A percentile compares a stretch with the other conserved stretches of the same genome.
These are phyloP conservation scores for Terfezia boudieri DNA, from an alignment of 495 filamentous ascomycete species.

Conservation along the genomic window DNA sequence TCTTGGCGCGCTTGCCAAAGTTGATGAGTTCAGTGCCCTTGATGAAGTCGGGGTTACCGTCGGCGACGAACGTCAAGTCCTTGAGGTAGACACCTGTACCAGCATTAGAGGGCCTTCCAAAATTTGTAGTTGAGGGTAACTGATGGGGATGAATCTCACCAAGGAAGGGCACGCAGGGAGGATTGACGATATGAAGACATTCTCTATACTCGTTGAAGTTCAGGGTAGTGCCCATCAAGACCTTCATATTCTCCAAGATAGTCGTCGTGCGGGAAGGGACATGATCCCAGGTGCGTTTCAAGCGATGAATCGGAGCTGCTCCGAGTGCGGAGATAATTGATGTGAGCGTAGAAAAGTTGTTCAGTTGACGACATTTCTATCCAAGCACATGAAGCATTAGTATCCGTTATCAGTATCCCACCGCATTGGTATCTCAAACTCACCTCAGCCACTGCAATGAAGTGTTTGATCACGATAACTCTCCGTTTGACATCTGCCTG, in stretches of 20 bases:
- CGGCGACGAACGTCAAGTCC: conserved; percentile 95
- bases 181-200: conserved; percentile 71
- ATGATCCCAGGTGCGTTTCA: conserved; percentile 85
- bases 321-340: conserved; percentile 92
- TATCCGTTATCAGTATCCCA: conserved; percentile 10
- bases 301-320: conserved; percentile 80
- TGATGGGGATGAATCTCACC: conserved; percentile 33
- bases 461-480: conserved; percentile 95
- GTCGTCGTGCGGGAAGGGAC: conserved; percentile 62
- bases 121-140: conserved; percentile 1
- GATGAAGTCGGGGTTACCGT: conserved; percentile 84
- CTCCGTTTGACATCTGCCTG: conserved; percentile 86
- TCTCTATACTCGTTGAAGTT: conserved; percentile 97
- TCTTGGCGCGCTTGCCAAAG: conserved; percentile 93
- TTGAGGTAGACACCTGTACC: conserved; percentile 76
- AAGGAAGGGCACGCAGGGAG: conserved; percentile 95
- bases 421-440: conserved; percentile 14
- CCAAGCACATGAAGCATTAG: too few species aligned
- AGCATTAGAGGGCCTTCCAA: conserved; percentile 3
- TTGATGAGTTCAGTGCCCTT: conserved; percentile 94
- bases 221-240: conserved; percentile 90
- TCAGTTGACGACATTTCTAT: conserved; percentile 78
- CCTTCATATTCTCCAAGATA: conserved; percentile 72
- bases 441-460: conserved; percentile 87
- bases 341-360: conserved; percentile 96